These are phyloP conservation scores for Pulveroboletus ravenelii DNA, from an alignment of 768 basidiomycete species.

Conservation along the genomic window DNA sequence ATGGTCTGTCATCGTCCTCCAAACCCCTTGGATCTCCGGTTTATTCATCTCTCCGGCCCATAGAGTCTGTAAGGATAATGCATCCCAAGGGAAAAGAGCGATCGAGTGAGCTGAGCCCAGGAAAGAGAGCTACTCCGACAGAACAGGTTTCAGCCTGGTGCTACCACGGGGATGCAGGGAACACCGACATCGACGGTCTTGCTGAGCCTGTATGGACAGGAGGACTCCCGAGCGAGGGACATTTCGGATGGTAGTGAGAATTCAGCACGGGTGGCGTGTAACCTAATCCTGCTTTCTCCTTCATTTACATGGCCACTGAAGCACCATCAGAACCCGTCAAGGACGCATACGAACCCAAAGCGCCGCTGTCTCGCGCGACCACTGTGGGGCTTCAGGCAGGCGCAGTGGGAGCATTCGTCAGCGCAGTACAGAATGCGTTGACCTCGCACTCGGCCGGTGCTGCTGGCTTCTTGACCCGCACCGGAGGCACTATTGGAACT, in stretches of 20 bases:
- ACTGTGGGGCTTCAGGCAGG: slow-evolving; percentile 60
- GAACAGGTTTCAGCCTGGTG: slow-evolving; percentile 8
- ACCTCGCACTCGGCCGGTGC: slow-evolving; percentile 74
- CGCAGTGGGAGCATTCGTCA: slow-evolving; percentile 63
- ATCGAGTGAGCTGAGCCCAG: slow-evolving; percentile 32
- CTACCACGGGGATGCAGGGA: background rate
- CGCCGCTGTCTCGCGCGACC: slow-evolving; percentile 52
- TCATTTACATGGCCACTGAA: slow-evolving; percentile 21
- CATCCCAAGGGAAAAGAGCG: slow-evolving; percentile 43
- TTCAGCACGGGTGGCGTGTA: background rate
- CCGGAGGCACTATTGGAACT: slow-evolving; percentile 85
- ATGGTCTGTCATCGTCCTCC: slow-evolving; percentile 43
- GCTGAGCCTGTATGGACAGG: slow-evolving; percentile 38
- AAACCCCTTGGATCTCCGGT: slow-evolving; percentile 33
- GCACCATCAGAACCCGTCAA: slow-evolving; percentile 13
- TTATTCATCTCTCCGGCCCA: slow-evolving; percentile 34
- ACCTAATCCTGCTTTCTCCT: slow-evolving; percentile 2
- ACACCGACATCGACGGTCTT: slow-evolving; percentile 44
- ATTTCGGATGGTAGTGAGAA: slow-evolving; percentile 1
- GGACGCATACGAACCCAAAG: slow-evolving; percentile 44
- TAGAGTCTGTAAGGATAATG: slow-evolving; percentile 34
- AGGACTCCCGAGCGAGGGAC: slow-evolving; percentile 1
- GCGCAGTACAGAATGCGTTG: slow-evolving; percentile 75
- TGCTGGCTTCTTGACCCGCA: slow-evolving; percentile 80
- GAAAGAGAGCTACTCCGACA: slow-evolving; percentile 29